Base-by-base conservation (phyloP, 2,329 filamentous ascomycete genomes). In the Thielaviopsis euricoi region DNA sequence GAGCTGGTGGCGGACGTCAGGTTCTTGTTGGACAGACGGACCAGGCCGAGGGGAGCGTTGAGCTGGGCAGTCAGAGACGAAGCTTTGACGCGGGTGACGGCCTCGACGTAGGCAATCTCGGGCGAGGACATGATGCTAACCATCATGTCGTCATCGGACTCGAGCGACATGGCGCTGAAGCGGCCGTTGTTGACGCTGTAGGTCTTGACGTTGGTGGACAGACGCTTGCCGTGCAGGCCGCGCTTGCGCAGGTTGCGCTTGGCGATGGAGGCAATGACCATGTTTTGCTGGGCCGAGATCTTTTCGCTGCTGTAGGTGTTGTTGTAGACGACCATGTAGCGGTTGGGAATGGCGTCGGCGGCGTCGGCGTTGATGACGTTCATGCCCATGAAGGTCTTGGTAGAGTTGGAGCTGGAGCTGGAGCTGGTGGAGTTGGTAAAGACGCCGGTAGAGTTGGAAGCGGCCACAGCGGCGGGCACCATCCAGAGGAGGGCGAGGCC, bases 301-400 rank as follows among this genome's bases (percentile, higher is more conserved):
- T 70, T 69, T 17, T 72, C 73, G 22, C 74, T 69, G 61, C 69
- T 71, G 63, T 74, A 75, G 58, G 73, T 75, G 62, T 71, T 72
- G 67, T 83, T 80, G 72, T 82, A 84, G 59, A 85, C 80, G 57
- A 84, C 80, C 61, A 85, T 83, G 68, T 82, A 85, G 53, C 73
- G 71, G 69, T 79, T 76, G 40, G 76, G 69, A 53, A 83, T 74
- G 60, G 76, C 67, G 63, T 80, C 70, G 10, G 63, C 63, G 57
- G 73, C 74, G 33, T 73, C 67, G 2, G 72, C 66, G 65, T 82
- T 83, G 64, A 69, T 67, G 64, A 82, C 68, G 62, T 75, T 73
- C 15, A 77, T 65, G 43, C 71, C 71, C 33, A 75, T 62, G 58
- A 68, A 67, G 57, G 60, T 60, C 15, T 66, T 43, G 51, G 43